A percentile compares a stretch with the other conserved stretches of the same genome.
Evolutionary conservation across 2,329 filamentous ascomycete species (phyloP).

Genomic region (Talaromyces verruculosus): DNA sequence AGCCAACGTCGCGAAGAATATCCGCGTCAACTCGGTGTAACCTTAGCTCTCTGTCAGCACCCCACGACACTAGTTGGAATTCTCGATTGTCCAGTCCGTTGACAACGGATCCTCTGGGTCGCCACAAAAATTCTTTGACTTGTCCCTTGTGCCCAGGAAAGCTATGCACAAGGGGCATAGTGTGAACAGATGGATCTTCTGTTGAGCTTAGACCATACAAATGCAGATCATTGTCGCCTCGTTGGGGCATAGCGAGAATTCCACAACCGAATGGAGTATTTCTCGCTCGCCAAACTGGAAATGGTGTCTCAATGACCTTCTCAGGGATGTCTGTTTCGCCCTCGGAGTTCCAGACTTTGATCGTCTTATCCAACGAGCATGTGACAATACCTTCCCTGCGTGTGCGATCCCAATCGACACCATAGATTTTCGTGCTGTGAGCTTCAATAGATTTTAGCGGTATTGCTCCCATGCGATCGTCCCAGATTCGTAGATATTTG

Average conservation of each 20-base stretch:
- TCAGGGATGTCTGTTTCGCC: slow-evolving; percentile 65
- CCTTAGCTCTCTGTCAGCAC: slow-evolving; percentile 77
- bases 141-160: slow-evolving; percentile 60
- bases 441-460: slow-evolving; percentile 83
- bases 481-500: slow-evolving; percentile 84
- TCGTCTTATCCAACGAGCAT: slow-evolving; percentile 86
- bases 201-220: slow-evolving; percentile 68
- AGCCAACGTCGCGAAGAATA: slow-evolving; percentile 67
- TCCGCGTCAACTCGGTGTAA: slow-evolving; percentile 70
- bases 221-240: slow-evolving; percentile 79
- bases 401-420: slow-evolving; percentile 88
- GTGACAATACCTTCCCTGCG: slow-evolving; percentile 72
- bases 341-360: slow-evolving; percentile 88
- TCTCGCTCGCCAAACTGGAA: slow-evolving; percentile 86
- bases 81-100: slow-evolving; percentile 78
- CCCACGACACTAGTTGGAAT: slow-evolving; percentile 92
- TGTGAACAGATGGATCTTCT: slow-evolving; percentile 36
- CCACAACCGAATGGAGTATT: slow-evolving; percentile 89
- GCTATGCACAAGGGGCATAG: slow-evolving; percentile 48
- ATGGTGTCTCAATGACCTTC: slow-evolving; percentile 75
- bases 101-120: slow-evolving; percentile 68
- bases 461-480: slow-evolving; percentile 73
- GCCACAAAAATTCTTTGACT: slow-evolving; percentile 90
- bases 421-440: slow-evolving; percentile 91
- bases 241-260: slow-evolving; percentile 86